Evolutionary conservation across 305 asterid genomes (phyloP).

Genomic region (Fraxinus angustifolia): DNA sequence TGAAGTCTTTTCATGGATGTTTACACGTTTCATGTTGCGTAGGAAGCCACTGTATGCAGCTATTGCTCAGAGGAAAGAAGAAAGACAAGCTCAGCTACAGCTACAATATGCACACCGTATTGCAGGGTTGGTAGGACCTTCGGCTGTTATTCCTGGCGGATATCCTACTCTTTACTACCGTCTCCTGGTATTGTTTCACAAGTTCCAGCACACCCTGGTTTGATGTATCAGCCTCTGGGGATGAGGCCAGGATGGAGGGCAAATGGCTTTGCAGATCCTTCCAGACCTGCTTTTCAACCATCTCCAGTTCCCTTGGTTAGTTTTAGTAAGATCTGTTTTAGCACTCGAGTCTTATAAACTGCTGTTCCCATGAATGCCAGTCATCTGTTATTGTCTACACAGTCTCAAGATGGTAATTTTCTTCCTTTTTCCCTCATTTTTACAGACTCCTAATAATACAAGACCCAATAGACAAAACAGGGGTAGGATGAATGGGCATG

Average conservation of each 20-base stretch:
- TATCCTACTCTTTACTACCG: conserved; percentile 58
- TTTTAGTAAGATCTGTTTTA: conserved; percentile 16
- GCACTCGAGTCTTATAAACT: background rate
- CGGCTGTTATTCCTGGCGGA: conserved; percentile 59
- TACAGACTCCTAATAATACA: conserved; percentile 50
- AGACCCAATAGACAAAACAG: conserved; percentile 54
- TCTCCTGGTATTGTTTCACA: conserved; percentile 49
- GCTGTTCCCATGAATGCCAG: background rate
- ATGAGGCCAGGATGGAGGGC: conserved; percentile 71
- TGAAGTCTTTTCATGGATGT: conserved; percentile 16
- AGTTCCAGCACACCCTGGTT: conserved; percentile 47
- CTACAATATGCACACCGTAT: conserved; percentile 50
- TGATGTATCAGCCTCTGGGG: conserved; percentile 56
- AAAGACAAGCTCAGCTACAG: conserved; percentile 65
- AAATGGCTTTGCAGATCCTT: conserved; percentile 44
- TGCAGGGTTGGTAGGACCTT: conserved; percentile 51
- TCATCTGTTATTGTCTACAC: background rate
- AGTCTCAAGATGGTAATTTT: conserved; percentile 7
- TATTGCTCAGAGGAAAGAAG: conserved; percentile 88
- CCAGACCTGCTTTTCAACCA: conserved; percentile 50
- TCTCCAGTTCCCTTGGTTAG: conserved; percentile 57
- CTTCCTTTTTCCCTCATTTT: background rate
- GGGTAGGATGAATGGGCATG: conserved; percentile 52
- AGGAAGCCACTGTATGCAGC: conserved; percentile 71
- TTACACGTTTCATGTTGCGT: conserved; percentile 61